Evolutionary conservation across 1,284 basidiomycete species (phyloP).

Genomic region (Leccinum discolor): DNA sequence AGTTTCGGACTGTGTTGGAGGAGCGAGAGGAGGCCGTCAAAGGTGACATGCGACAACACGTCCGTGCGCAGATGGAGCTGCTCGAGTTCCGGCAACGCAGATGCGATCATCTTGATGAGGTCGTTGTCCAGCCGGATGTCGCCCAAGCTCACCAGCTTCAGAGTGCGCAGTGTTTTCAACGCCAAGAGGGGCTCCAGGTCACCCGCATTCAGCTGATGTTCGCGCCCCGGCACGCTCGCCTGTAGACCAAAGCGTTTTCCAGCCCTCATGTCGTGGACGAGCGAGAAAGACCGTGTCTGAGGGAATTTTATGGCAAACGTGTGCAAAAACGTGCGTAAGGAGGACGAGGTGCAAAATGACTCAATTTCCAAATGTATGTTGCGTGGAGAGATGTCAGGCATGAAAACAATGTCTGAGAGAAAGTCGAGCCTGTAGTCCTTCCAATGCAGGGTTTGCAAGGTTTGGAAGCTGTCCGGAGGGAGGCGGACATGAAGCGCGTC

Average conservation of each 20-base stretch:
- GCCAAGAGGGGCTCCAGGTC: slow-evolving; percentile 18
- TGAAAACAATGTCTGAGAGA: slow-evolving; percentile 20
- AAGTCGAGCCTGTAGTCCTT: slow-evolving; percentile 20
- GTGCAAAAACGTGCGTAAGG: slow-evolving; percentile 16
- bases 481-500: slow-evolving; percentile 15
- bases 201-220: slow-evolving; percentile 9
- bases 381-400: slow-evolving; percentile 17
- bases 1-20: slow-evolving; percentile 20
- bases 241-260: slow-evolving; percentile 22
- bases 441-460: slow-evolving; percentile 20
- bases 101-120: slow-evolving; percentile 17
- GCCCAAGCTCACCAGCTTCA: slow-evolving; percentile 20
- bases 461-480: slow-evolving; percentile 10
- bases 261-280: slow-evolving; percentile 22
- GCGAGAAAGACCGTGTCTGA: slow-evolving; percentile 18
- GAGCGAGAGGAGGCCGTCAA: slow-evolving; percentile 21
- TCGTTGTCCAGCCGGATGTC: slow-evolving; percentile 14
- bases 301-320: slow-evolving; percentile 18
- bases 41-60: slow-evolving; percentile 12
- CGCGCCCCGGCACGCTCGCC: slow-evolving; percentile 16
- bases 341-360: slow-evolving; percentile 20
- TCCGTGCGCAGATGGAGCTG: slow-evolving; percentile 12
- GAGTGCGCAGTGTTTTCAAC: slow-evolving; percentile 15
- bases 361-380: slow-evolving; percentile 21
- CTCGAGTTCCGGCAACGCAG: slow-evolving; percentile 20